Conservation (phyloP, 345 rosid species). For the Arabidopsis arenosa region DNA sequence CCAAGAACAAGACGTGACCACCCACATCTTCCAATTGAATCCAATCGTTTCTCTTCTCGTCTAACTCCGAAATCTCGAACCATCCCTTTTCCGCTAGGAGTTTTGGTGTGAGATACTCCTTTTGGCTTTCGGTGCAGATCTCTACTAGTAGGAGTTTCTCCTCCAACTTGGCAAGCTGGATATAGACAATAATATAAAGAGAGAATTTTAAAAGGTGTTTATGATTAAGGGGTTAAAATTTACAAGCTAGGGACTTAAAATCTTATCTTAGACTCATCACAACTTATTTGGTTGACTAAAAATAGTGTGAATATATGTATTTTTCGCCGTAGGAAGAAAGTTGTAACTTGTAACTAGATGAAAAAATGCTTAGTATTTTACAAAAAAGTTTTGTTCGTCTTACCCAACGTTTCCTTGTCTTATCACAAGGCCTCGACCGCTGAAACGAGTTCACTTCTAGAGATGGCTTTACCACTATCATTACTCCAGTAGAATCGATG, state of each 20-base stretch:
- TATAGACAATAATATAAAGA: neutral
- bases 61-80: neutral
- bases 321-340: neutral
- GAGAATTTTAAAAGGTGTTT: neutral
- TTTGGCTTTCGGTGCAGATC: neutral
- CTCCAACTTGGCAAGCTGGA: neutral
- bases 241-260: too few relatives aligned
- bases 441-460: neutral
- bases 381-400: neutral
- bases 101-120: neutral
- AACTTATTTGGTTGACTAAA: too few relatives aligned
- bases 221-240: neutral
- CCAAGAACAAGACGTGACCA: neutral
- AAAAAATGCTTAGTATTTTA: too few relatives aligned
- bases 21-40: neutral
- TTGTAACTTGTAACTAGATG: neutral
- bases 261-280: too few relatives aligned
- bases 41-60: neutral
- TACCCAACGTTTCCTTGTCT: slow-evolving; percentile 3
- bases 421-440: neutral
- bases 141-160: neutral
- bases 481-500: neutral
- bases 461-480: neutral
- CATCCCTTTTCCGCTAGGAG: neutral
- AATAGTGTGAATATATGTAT: too few relatives aligned